These are phyloP conservation scores for Podospora fimiseda DNA, from an alignment of 495 filamentous ascomycete genomes.

Conservation along the genomic window DNA sequence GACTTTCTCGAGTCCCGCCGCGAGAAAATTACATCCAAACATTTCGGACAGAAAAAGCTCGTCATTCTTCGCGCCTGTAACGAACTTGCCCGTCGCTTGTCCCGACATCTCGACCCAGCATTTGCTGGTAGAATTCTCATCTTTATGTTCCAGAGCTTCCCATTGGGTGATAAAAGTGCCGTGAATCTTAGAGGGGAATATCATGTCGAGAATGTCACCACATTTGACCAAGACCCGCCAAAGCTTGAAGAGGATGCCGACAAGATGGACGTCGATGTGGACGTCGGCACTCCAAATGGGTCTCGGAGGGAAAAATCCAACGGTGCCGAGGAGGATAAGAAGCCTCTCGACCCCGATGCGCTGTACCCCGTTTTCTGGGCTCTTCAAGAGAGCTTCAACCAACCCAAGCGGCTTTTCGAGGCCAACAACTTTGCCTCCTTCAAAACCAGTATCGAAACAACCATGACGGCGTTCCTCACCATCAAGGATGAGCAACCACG, in stretches of 20 bases:
- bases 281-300: conserved; percentile 12
- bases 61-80: conserved; percentile 90
- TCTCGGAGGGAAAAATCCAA: not conserved
- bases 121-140: conserved; percentile 97
- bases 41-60: conserved; percentile 77
- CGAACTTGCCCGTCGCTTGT: conserved; percentile 84
- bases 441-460: conserved; percentile 68
- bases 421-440: conserved; percentile 64
- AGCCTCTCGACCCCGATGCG: conserved; percentile 54
- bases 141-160: conserved; percentile 95
- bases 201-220: conserved; percentile 90
- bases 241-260: conserved; percentile 52
- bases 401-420: conserved; percentile 75
- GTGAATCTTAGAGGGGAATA: conserved; percentile 96
- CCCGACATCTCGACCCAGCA: conserved; percentile 89
- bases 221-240: conserved; percentile 57
- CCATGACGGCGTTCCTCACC: conserved; percentile 69
- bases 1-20: conserved; percentile 90
- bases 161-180: conserved; percentile 89
- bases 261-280: conserved; percentile 54
- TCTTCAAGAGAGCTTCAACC: conserved; percentile 84
- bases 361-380: conserved; percentile 95
- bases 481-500: conserved; percentile 61
- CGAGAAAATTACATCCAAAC: conserved; percentile 76
- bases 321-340: conserved; percentile 10